These are phyloP conservation scores for Hypoxylon lienhwacheense DNA, from an alignment of 495 filamentous ascomycete genomes.

Conservation along the genomic window DNA sequence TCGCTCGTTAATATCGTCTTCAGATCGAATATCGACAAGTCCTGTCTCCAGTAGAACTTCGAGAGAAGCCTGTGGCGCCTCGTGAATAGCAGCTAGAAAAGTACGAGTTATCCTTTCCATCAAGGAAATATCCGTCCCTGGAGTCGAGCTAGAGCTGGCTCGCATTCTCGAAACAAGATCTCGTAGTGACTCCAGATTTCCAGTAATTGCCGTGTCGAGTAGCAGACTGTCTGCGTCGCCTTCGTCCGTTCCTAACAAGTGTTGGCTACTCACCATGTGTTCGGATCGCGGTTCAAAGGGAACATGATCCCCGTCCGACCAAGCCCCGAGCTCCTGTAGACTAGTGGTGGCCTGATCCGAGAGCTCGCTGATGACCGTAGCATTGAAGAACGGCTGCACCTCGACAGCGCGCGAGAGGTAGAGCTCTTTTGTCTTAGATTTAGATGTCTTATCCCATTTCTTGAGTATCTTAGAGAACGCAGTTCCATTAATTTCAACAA, in stretches of 20 bases:
- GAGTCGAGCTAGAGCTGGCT: constrained; percentile 43
- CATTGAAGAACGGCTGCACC: constrained; percentile 97
- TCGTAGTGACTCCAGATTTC: constrained; percentile 62
- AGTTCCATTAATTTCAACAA: constrained; percentile 95
- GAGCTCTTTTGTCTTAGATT: constrained; percentile 96
- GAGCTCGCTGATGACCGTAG: constrained; percentile 91
- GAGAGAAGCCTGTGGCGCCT: constrained; percentile 78
- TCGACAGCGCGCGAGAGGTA: constrained; percentile 95
- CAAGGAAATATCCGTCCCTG: constrained; percentile 47
- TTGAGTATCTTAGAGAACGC: constrained; percentile 98
- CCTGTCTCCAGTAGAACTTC: constrained; percentile 74
- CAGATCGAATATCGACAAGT: constrained; percentile 80
- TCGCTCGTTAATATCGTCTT: constrained; percentile 96
- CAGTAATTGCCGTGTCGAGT: constrained; percentile 79
- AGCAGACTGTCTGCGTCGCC: constrained; percentile 85
- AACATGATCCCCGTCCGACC: constrained; percentile 94
- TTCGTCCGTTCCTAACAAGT: constrained; percentile 70
- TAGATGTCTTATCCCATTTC: constrained; percentile 99
- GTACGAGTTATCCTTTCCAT: constrained; percentile 79
- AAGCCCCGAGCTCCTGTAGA: constrained; percentile 87
- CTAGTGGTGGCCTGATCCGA: constrained; percentile 95
- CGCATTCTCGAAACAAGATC: constrained; percentile 57
- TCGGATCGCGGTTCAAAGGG: constrained; percentile 70
- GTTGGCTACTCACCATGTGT: constrained; percentile 64
- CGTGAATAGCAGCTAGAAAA: constrained; percentile 83